Evolutionary conservation across 2,329 filamentous ascomycete species (phyloP).

Genomic region (Fusarium incarnatum): DNA sequence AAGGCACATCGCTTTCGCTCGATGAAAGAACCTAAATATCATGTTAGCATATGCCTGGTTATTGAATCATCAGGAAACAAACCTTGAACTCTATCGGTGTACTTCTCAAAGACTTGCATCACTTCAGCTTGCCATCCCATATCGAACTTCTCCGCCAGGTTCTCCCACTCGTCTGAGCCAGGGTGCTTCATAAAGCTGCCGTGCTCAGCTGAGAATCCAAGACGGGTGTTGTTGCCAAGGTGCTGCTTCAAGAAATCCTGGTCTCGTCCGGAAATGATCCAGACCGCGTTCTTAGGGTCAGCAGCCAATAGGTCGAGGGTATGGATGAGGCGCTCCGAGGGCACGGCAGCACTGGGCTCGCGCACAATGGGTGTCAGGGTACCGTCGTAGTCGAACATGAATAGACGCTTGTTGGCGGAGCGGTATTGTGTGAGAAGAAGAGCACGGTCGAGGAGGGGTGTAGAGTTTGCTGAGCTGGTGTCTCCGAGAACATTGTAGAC

Average conservation of each 20-base stretch:
- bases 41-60: slow-evolving; percentile 8
- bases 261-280: slow-evolving; percentile 97
- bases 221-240: slow-evolving; percentile 87
- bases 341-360: slow-evolving; percentile 89
- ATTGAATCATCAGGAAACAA: slow-evolving; percentile 47
- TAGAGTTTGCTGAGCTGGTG: slow-evolving; percentile 79
- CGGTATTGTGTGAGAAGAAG: slow-evolving; percentile 80
- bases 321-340: slow-evolving; percentile 83
- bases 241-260: slow-evolving; percentile 91
- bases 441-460: slow-evolving; percentile 82
- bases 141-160: slow-evolving; percentile 85
- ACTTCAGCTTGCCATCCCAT: slow-evolving; percentile 95
- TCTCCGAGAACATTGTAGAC: slow-evolving; percentile 84
- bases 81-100: slow-evolving; percentile 88
- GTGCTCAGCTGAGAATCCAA: slow-evolving; percentile 97
- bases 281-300: slow-evolving; percentile 88
- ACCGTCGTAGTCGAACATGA: slow-evolving; percentile 99
- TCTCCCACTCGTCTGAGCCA: slow-evolving; percentile 82
- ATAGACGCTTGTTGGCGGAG: slow-evolving; percentile 80
- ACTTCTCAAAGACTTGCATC: slow-evolving; percentile 84
- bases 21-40: slow-evolving; percentile 80
- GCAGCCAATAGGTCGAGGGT: slow-evolving; percentile 83
- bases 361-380: slow-evolving; percentile 95
- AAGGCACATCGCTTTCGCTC: slow-evolving; percentile 94
- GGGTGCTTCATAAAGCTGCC: slow-evolving; percentile 94